Evolutionary conservation across 2,329 filamentous ascomycete genomes (phyloP).

Genomic region (Xylariaceae sp.): DNA sequence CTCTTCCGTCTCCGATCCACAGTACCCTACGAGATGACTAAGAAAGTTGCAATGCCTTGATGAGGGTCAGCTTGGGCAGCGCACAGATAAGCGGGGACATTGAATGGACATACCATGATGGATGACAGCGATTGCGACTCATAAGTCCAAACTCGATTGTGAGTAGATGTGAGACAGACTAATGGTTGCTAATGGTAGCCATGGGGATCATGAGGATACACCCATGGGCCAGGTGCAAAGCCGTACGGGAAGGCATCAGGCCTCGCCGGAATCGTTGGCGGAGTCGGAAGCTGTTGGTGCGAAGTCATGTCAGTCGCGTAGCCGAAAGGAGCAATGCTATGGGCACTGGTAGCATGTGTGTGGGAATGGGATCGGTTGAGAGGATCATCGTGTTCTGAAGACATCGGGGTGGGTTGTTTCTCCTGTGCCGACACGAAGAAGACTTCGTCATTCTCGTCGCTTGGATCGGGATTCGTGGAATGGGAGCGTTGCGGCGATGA

Average conservation of each 20-base stretch:
- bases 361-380: slow-evolving; percentile 14
- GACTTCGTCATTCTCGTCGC: slow-evolving; percentile 30
- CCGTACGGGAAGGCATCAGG: slow-evolving; percentile 24
- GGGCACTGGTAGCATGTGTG: slow-evolving; percentile 14
- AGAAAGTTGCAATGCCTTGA: no score
- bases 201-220: slow-evolving; percentile 23
- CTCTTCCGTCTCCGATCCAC: no score
- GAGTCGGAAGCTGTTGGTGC: slow-evolving; percentile 22
- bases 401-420: slow-evolving; percentile 16
- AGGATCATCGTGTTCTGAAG: slow-evolving; percentile 5
- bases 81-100: no score
- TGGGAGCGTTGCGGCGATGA: slow-evolving; percentile 6
- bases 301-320: slow-evolving; percentile 28
- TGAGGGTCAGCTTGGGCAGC: no score
- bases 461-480: slow-evolving; percentile 3
- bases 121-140: neutral
- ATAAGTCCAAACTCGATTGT: neutral
- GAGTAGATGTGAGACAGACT: neutral
- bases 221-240: slow-evolving; percentile 20
- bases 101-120: neutral
- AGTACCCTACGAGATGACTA: no score
- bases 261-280: slow-evolving; percentile 7
- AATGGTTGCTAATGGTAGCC: slow-evolving; percentile 22
- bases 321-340: slow-evolving; percentile 24
- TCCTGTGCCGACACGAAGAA: slow-evolving; percentile 26